phyloP scores from a whole-genome alignment of 768 basidiomycete species.

The Russula foetens region DNA sequence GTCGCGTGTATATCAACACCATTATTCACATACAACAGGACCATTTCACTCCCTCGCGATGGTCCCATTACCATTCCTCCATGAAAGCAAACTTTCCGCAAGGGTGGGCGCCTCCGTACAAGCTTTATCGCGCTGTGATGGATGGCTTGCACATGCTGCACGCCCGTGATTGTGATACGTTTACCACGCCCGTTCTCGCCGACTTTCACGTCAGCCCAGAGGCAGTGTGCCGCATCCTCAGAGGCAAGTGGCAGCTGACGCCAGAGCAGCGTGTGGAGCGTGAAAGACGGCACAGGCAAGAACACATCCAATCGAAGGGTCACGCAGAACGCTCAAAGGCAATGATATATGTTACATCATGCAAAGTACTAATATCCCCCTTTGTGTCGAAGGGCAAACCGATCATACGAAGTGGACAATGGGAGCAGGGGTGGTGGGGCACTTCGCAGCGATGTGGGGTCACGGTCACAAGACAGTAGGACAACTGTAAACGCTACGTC shows the following conservation, averaged over 20 bases:
- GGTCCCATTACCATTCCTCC: slow-evolving; percentile 26
- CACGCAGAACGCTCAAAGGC: neutral
- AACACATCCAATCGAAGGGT: slow-evolving; percentile 16
- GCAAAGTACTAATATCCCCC: too few relatives aligned
- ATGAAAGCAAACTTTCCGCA: slow-evolving; percentile 30
- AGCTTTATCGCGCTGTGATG: slow-evolving; percentile 46
- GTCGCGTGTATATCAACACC: too few relatives aligned
- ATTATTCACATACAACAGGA: too few relatives aligned
- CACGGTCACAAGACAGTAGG: too few relatives aligned
- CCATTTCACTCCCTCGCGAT: slow-evolving; percentile 24
- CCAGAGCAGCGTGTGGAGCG: slow-evolving; percentile 27
- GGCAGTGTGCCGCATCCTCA: slow-evolving; percentile 43
- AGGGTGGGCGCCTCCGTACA: slow-evolving; percentile 46
- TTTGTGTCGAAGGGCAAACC: too few relatives aligned
- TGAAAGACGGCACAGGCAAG: slow-evolving; percentile 23
- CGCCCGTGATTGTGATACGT: slow-evolving; percentile 33
- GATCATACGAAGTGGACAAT: too few relatives aligned
- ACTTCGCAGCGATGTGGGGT: too few relatives aligned
- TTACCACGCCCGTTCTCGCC: slow-evolving; percentile 35
- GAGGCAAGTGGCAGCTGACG: slow-evolving; percentile 36
- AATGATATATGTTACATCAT: too few relatives aligned
- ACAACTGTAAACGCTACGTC: too few relatives aligned
- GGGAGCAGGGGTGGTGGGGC: too few relatives aligned
- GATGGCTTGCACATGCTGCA: slow-evolving; percentile 39
- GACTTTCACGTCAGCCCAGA: slow-evolving; percentile 44